Evolutionary conservation across 2,329 filamentous ascomycete genomes (phyloP), one percentile per base, ranked within the genome.

Genomic region (Verticillium nonalfalfae): DNA sequence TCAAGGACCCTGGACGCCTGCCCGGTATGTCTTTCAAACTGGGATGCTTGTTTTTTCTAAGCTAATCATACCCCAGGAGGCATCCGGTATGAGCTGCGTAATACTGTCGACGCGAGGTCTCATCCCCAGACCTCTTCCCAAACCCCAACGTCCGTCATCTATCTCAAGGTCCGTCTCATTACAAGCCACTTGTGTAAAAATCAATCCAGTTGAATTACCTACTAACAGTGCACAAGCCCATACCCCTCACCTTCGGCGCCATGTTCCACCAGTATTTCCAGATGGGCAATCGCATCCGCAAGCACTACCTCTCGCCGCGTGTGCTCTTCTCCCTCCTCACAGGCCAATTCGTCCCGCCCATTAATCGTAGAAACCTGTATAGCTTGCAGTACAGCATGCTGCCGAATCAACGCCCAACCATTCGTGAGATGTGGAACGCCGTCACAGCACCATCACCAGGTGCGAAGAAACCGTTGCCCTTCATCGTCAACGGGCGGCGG

Each of bases 221-320:
- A 60, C 65, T 64, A 55, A 55, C 18, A 14, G 11, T 9, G 10
- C 40, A 61, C 3, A 67, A 95, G 88, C 94, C 94, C 3, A 90
- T 97, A 7, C 94, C 95, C 2, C 85, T 99, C 7, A 88, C 91
- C 3, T 90, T 98, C 67, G 85, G 88, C n/a, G 91, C 90, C 69
- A 98, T 98, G 86, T 98, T 99, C 75, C 86, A 96, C 63, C 93
- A 98, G 70, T 99, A 99, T 76, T 97, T 96, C 71, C 93, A 97
- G 73, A 91, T 99, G 69, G 93, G 90, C 34, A 87, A 91, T 65
- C 91, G 95, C 57, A 91, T 99, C 64, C 89, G 92, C 61, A 97
- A 96, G 73, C 95, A 99, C 76, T 99, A 99, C 73, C 82, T 98
- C 54, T 94, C 93, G 0, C 92, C 92, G 0, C 85, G 88, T 14